These are phyloP conservation scores for Candida pini DNA, from an alignment of 805 yeast genomes.

Conservation along the genomic window DNA sequence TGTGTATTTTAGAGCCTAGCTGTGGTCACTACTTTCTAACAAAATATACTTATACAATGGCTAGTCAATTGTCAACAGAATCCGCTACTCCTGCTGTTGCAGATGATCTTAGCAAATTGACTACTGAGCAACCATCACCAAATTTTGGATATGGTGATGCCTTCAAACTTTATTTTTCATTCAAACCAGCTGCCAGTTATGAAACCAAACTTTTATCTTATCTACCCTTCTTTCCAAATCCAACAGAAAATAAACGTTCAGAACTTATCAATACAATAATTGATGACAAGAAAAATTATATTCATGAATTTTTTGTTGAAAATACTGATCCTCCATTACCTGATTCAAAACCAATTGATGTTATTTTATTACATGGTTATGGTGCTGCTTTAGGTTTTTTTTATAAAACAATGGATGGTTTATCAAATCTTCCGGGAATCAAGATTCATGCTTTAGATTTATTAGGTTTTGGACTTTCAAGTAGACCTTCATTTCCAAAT, in stretches of 20 bases:
- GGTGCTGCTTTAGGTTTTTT: slow-evolving; percentile 87
- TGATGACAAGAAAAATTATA: slow-evolving; percentile 37
- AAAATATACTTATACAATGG: too few relatives aligned
- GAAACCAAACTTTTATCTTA: slow-evolving; percentile 44
- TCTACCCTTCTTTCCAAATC: slow-evolving; percentile 54
- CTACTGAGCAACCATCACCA: too few relatives aligned
- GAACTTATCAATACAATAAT: slow-evolving; percentile 49
- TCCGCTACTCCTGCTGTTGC: background rate
- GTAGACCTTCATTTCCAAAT: slow-evolving; percentile 42
- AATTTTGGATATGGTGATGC: slow-evolving; percentile 17
- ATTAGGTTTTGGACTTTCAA: slow-evolving; percentile 67
- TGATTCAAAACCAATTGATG: slow-evolving; percentile 14
- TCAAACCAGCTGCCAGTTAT: slow-evolving; percentile 18
- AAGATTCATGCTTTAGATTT: slow-evolving; percentile 64
- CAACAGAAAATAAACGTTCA: slow-evolving; percentile 42
- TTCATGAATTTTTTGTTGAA: slow-evolving; percentile 69
- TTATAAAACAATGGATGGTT: slow-evolving; percentile 57
- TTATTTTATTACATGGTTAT: slow-evolving; percentile 85
- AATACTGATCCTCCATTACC: slow-evolving; percentile 26
- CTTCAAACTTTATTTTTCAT: slow-evolving; percentile 21
- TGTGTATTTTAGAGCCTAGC: too few relatives aligned
- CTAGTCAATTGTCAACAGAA: too few relatives aligned
- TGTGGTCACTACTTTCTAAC: too few relatives aligned
- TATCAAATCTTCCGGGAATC: slow-evolving; percentile 47
- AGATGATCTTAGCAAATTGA: too few relatives aligned